Base-by-base conservation (phyloP, 192 early-diverging fungal species). In the Coemansia sp. region DNA sequence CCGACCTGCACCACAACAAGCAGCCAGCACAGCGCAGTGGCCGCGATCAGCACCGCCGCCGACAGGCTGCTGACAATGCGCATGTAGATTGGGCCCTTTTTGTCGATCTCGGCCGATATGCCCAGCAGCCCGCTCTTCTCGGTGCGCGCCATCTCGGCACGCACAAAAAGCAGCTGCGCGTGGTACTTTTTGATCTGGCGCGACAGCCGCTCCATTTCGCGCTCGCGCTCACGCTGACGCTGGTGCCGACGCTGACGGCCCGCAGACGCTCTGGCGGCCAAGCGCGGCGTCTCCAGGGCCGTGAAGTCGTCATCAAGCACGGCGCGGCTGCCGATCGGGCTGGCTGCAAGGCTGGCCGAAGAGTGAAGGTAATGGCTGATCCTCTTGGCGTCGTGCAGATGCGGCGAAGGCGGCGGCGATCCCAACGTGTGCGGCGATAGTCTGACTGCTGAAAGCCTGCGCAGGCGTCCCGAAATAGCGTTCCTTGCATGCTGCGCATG, bases 1-100 rank as follows among this genome's bases (percentile, higher is more conserved):
- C 62, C 72, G 12, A 80, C 72, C 58, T 72, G 77, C 60, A 72
- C 62, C 22, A 80, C 77, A 2, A 80, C 72, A 63, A 80, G 72
- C 48, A 80, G 66, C 77, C 77, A 80, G 56, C 77, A 80, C 28
- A 80, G 54, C 8, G 55, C 58, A 10, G 77, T 73, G 6, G 64
- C 54, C 7, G 60, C 67, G 14, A 67, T 56, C 38, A 69, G 54
- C 20, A 72, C 20, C 31, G 68, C 57, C 2, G 76, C 59, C 5
- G 71, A 57, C 8, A 63, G 65, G 10, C 51, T 69, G 31, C 61
- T 32, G 28, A 49, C 0, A 17, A 49, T 6, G 2, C 40, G 25
- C 12, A 60, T 60, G 17, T 36, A 60, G 59, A 22, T 22, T n/a
- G 22, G 6, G 28, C 3, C 40, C 18, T 12, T 30, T n/a, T 17